phyloP scores from a whole-genome alignment of 2,329 filamentous ascomycete genomes.

The Eutypa lata region DNA sequence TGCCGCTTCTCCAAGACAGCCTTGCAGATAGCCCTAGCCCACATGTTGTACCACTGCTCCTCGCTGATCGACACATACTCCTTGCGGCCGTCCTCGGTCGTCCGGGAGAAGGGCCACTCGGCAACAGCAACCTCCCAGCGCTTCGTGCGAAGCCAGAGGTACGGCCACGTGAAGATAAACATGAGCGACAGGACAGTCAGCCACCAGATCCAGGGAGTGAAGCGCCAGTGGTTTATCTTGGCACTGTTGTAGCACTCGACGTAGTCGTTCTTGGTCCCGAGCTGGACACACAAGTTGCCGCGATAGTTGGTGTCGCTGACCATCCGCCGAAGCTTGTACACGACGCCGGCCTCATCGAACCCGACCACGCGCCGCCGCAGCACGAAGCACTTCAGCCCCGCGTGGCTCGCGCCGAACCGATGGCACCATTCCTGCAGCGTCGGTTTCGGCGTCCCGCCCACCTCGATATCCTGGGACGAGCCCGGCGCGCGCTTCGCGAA shows the following conservation, averaged over 20 bases:
- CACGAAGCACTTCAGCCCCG: slow-evolving; percentile 54
- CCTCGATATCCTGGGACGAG: slow-evolving; percentile 40
- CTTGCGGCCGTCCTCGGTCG: slow-evolving; percentile 31
- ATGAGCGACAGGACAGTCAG: slow-evolving; percentile 65
- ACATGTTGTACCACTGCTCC: slow-evolving; percentile 60
- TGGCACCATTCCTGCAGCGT: slow-evolving; percentile 63
- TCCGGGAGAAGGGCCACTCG: slow-evolving; percentile 56
- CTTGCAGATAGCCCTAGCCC: slow-evolving; percentile 57
- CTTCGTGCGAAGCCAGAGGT: slow-evolving; percentile 64
- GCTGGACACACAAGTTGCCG: slow-evolving; percentile 55
- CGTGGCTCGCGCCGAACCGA: slow-evolving; percentile 58
- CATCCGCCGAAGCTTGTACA: slow-evolving; percentile 49
- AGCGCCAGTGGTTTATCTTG: slow-evolving; percentile 61
- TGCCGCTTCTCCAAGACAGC: slow-evolving; percentile 58
- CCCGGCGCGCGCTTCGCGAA: slow-evolving; percentile 37
- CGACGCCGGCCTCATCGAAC: slow-evolving; percentile 55
- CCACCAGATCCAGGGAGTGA: slow-evolving; percentile 60
- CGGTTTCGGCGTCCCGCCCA: slow-evolving; percentile 34
- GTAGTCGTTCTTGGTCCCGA: slow-evolving; percentile 54
- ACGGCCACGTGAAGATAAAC: slow-evolving; percentile 70
- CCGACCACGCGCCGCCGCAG: slow-evolving; percentile 54
- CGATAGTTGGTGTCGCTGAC: slow-evolving; percentile 66
- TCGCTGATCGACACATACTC: slow-evolving; percentile 54
- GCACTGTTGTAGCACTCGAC: slow-evolving; percentile 64
- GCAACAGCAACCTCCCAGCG: slow-evolving; percentile 62